Percentiles rank a stretch among this genome's conserved stretches.
phyloP scores from a whole-genome alignment of 1,284 basidiomycete species.

The Cutaneotrichosporon cutaneum region DNA sequence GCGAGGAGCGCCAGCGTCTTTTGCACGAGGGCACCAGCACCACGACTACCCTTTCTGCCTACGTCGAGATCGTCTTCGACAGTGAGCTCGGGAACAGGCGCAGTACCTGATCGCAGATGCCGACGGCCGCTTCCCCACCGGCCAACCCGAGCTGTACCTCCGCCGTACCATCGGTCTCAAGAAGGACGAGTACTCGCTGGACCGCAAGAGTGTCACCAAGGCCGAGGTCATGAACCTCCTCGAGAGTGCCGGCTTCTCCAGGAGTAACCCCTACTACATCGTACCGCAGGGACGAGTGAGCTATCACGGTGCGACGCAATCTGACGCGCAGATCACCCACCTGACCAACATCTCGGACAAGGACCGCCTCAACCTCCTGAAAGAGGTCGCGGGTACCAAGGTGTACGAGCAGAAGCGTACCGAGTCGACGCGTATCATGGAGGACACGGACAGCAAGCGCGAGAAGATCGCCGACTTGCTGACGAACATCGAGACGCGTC shows the following conservation, averaged over 20 bases:
- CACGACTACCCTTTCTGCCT: slow-evolving; percentile 87
- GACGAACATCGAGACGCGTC: slow-evolving; percentile 83
- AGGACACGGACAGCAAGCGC: slow-evolving; percentile 90
- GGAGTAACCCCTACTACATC: slow-evolving; percentile 98
- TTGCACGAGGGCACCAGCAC: slow-evolving; percentile 90
- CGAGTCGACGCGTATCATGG: slow-evolving; percentile 93
- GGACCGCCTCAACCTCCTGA: slow-evolving; percentile 87
- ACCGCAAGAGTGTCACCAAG: slow-evolving; percentile 87
- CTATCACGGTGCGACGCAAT: slow-evolving; percentile 18
- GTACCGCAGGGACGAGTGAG: slow-evolving; percentile 93
- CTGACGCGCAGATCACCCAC: slow-evolving; percentile 73
- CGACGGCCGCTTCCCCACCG: slow-evolving; percentile 87
- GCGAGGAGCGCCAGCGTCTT: slow-evolving; percentile 87
- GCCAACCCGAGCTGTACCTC: slow-evolving; percentile 77
- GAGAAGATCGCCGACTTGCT: slow-evolving; percentile 87
- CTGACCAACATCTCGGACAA: slow-evolving; percentile 96
- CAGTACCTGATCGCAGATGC: slow-evolving; percentile 42
- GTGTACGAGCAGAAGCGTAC: slow-evolving; percentile 93
- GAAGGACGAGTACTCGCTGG: slow-evolving; percentile 97
- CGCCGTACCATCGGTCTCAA: slow-evolving; percentile 93
- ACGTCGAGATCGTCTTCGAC: slow-evolving; percentile 83
- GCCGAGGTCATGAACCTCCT: slow-evolving; percentile 96
- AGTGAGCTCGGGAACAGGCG: too few relatives aligned
- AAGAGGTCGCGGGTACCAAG: slow-evolving; percentile 97
- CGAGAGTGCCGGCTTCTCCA: slow-evolving; percentile 94